Evolutionary conservation across 164 flowering plant species (phyloP), one percentile per base, ranked within the genome.

Genomic region (Macadamia tetraphylla): DNA sequence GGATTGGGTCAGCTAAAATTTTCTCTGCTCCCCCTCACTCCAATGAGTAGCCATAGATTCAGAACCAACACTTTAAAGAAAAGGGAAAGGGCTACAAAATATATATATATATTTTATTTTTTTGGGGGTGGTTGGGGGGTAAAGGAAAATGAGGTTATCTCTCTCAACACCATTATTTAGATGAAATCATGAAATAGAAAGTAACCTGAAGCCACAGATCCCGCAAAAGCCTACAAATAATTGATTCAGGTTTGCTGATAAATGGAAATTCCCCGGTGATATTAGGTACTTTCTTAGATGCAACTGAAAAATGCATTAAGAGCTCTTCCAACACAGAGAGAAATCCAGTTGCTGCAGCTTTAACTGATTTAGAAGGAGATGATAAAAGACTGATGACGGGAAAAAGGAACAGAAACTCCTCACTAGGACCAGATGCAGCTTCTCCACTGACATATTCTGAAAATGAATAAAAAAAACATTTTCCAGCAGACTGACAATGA

Each of bases 301-400:
- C 62, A 57, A 48, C 48, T 71, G 75, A 69, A 52, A 84, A 32
- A 64, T 71, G 75, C 13, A 67, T 67, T 60, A 81, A 68, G 56
- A 64, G 70, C 78, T 79, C 84, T 74, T 84, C 89, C 72, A 95
- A 68, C 30, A 79, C 46, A 18, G 70, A 64, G 69, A 95, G 87
- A 67, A 92, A 77, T 65, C 86, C 85, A 64, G 83, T 70, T 56
- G 94, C 94, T 46, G 77, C 83, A 79, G 75, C 84, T 76, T 87
- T 94, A 51, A 91, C 74, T 64, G 80, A 82, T 72, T 75, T 83
- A 29, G 96, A 89, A 74, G 99, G 89, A 66, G 97, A 88, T 17
- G 98, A 85, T 73, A 89, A 75, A 58, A 95, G 85, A 69, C 74
- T 80, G 78, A 92, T 75, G 63, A 76, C 75, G 66, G 98, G 98